Evolutionary conservation across 805 yeast genomes (phyloP).

Genomic region (Huiozyma sinensis): DNA sequence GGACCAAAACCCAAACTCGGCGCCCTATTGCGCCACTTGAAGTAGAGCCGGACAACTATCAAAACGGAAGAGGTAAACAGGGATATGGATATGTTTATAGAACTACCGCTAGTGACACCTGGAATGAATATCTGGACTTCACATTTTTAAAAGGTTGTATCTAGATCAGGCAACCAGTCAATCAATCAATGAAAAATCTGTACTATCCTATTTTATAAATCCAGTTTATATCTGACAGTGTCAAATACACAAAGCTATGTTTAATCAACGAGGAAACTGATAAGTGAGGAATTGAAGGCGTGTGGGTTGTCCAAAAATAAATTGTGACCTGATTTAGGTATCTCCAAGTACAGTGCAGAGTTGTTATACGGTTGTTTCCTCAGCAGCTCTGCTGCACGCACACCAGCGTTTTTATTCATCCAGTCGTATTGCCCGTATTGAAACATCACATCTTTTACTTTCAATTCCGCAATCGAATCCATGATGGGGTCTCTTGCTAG

Average conservation of each 20-base stretch:
- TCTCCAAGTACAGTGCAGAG: conserved; percentile 10
- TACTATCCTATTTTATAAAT: too few species aligned
- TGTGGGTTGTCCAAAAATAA: conserved; percentile 57
- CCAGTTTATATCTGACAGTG: too few species aligned
- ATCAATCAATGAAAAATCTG: too few species aligned
- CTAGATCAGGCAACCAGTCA: too few species aligned
- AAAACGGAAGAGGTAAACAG: too few species aligned
- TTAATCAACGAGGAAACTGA: conserved; percentile 14
- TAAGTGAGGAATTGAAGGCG: conserved; percentile 40
- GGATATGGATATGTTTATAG: too few species aligned
- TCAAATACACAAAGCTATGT: too few species aligned
- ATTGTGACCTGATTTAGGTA: conserved; percentile 59
- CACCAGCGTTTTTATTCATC: conserved; percentile 54
- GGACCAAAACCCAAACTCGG: too few species aligned
- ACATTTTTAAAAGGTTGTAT: too few species aligned
- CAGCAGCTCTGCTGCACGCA: conserved; percentile 9
- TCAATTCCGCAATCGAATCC: conserved; percentile 39
- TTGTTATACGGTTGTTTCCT: conserved; percentile 4
- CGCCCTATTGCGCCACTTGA: too few species aligned
- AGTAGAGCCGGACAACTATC: too few species aligned
- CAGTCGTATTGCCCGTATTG: conserved; percentile 63
- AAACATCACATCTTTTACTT: conserved; percentile 29
- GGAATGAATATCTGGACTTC: not conserved
- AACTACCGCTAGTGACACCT: not conserved
- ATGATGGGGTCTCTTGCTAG: conserved; percentile 54